Evolutionary conservation across 257 asterid genomes (phyloP).

Genomic region (Salvia hispanica): DNA sequence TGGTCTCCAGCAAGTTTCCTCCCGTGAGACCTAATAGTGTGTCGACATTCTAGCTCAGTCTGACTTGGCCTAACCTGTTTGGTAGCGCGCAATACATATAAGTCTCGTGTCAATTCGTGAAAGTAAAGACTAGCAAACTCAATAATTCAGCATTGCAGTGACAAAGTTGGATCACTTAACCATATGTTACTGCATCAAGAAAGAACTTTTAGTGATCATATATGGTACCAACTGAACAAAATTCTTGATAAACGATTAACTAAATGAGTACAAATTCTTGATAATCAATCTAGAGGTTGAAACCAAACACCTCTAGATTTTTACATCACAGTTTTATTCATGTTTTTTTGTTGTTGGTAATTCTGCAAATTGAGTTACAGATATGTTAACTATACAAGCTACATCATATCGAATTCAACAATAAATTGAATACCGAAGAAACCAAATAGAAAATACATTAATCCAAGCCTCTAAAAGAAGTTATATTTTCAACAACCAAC

Average conservation of each 20-base stretch:
- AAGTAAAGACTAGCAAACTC: background rate
- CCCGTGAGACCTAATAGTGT: conserved; percentile 76
- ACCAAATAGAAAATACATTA: too few species aligned
- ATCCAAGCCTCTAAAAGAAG: conserved; percentile 12
- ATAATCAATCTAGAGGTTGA: too few species aligned
- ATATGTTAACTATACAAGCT: too few species aligned
- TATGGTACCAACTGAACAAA: too few species aligned
- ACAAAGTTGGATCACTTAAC: background rate
- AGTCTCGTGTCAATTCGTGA: background rate
- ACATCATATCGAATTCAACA: too few species aligned
- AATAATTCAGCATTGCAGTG: too few species aligned
- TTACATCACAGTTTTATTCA: background rate
- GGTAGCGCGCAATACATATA: background rate
- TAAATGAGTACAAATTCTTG: too few species aligned
- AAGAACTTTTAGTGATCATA: too few species aligned
- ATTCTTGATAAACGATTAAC: too few species aligned
- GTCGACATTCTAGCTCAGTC: conserved; percentile 49
- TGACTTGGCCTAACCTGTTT: conserved; percentile 45
- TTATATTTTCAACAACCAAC: conserved; percentile 18
- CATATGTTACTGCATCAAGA: too few species aligned
- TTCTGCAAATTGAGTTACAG: background rate
- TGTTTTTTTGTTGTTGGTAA: background rate
- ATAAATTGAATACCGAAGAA: too few species aligned
- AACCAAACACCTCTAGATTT: background rate
- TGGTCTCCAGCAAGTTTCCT: conserved; percentile 57